A percentile compares a stretch with the other conserved stretches of the same genome.
phyloP scores from a whole-genome alignment of 257 asterid species.

The Echites panduratus region DNA sequence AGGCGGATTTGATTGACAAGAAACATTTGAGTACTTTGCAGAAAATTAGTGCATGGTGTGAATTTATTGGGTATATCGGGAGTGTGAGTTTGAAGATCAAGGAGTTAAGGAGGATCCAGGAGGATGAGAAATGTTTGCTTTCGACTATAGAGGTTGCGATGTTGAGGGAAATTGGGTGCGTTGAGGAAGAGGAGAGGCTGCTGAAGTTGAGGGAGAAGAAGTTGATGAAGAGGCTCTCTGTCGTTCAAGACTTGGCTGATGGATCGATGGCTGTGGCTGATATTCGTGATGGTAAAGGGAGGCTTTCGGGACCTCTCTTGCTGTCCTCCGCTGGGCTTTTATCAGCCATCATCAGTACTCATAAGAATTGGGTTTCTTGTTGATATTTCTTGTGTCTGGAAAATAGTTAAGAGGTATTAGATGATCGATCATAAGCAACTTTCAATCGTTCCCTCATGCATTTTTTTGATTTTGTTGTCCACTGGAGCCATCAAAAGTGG shows the following conservation, averaged over 20 bases:
- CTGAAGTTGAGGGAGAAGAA: constrained; percentile 72
- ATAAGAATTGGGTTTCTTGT: constrained; percentile 81
- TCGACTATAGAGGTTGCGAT: constrained; percentile 41
- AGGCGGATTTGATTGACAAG: constrained; percentile 70
- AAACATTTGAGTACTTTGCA: constrained; percentile 38
- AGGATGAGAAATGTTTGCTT: constrained; percentile 48
- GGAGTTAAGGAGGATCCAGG: constrained; percentile 44
- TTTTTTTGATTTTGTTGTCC: background rate
- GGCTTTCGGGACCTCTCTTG: constrained; percentile 49
- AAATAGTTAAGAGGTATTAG: background rate
- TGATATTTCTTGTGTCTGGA: constrained; percentile 4
- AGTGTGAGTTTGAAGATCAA: constrained; percentile 67
- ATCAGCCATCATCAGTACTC: constrained; percentile 76
- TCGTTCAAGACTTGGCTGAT: constrained; percentile 82
- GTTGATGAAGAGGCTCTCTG: constrained; percentile 66
- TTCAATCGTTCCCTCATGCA: background rate
- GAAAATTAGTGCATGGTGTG: constrained; percentile 79
- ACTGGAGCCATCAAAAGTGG: too few species aligned
- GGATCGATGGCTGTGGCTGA: constrained; percentile 86
- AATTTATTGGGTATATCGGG: constrained; percentile 74
- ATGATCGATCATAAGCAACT: background rate
- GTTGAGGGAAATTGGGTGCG: constrained; percentile 41
- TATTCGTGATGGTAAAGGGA: constrained; percentile 66
- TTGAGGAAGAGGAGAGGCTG: constrained; percentile 46
- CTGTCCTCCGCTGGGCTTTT: constrained; percentile 65